These are phyloP conservation scores for Lagerstroemia speciosa DNA, from an alignment of 345 rosid genomes.

Conservation along the genomic window DNA sequence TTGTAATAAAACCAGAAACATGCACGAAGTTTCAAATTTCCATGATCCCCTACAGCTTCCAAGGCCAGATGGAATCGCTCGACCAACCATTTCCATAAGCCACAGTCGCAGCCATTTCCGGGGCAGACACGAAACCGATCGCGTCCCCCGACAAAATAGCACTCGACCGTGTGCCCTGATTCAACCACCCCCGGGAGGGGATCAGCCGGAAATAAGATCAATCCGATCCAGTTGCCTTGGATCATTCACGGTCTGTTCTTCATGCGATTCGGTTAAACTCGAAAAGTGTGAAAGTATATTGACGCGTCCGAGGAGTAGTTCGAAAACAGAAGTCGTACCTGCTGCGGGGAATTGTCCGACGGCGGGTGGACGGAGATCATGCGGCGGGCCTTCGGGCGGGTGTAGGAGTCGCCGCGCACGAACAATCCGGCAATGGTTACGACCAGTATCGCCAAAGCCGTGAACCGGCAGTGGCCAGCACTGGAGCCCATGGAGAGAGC, in stretches of 20 bases:
- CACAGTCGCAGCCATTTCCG: not conserved
- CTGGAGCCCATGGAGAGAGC: not conserved
- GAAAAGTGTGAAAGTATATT: not conserved
- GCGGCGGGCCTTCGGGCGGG: slow-evolving; percentile 36
- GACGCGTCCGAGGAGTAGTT: no score
- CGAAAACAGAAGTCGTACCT: slow-evolving; percentile 24
- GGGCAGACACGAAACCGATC: not conserved
- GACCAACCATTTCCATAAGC: not conserved
- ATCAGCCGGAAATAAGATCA: not conserved
- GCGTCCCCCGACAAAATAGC: not conserved
- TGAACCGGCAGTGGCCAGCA: not conserved
- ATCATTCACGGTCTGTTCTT: not conserved
- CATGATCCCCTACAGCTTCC: no score
- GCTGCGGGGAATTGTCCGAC: slow-evolving; percentile 45
- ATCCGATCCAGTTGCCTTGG: not conserved
- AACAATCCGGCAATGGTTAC: slow-evolving; percentile 7
- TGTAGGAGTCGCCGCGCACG: slow-evolving; percentile 20
- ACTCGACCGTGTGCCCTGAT: not conserved
- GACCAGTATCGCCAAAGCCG: slow-evolving; percentile 1
- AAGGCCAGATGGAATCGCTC: not conserved
- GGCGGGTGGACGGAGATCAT: slow-evolving; percentile 14
- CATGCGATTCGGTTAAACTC: not conserved
- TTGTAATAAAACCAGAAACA: no score
- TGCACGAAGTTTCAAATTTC: no score
- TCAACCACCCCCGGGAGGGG: not conserved